Percentiles rank a stretch among this genome's conserved stretches.
Evolutionary conservation across 1,284 basidiomycete species (phyloP).

Genomic region (Microbotryum lychnidis-dioicae): DNA sequence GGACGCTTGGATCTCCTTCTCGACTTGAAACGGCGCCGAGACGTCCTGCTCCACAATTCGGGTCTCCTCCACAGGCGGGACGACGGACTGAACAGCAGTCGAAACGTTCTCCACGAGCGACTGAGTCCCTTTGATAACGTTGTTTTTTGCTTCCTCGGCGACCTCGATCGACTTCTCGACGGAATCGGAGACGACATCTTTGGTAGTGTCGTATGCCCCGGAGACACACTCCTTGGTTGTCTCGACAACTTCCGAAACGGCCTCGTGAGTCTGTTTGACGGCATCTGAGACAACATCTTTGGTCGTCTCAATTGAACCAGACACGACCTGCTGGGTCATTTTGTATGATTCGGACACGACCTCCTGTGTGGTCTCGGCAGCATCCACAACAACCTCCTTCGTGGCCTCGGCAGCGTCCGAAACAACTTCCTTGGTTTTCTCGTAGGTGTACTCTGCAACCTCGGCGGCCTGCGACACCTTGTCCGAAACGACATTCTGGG

Average conservation of each 20-base stretch:
- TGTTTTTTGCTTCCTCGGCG: neutral
- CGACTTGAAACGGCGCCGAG: no score
- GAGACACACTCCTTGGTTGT: neutral
- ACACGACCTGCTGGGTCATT: neutral
- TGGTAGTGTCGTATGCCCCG: slow-evolving; percentile 1
- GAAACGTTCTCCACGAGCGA: neutral
- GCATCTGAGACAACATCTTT: slow-evolving; percentile 2
- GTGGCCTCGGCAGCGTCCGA: neutral
- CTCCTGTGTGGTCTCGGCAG: neutral
- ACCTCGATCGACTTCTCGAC: neutral
- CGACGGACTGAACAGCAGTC: neutral
- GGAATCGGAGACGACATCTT: neutral
- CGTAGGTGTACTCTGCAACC: neutral
- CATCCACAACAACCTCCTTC: neutral
- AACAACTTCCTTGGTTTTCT: neutral
- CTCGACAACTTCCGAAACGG: slow-evolving; percentile 8
- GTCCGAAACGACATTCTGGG: neutral
- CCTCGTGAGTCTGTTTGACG: neutral
- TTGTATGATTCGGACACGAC: neutral
- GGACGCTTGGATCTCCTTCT: no score
- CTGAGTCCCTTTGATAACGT: neutral
- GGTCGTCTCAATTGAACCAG: neutral
- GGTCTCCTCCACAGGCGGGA: neutral
- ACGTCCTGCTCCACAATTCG: no score
- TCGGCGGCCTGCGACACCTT: neutral